Evolutionary conservation across 192 early-diverging fungal species (phyloP).

Genomic region (Mortierella claussenii): DNA sequence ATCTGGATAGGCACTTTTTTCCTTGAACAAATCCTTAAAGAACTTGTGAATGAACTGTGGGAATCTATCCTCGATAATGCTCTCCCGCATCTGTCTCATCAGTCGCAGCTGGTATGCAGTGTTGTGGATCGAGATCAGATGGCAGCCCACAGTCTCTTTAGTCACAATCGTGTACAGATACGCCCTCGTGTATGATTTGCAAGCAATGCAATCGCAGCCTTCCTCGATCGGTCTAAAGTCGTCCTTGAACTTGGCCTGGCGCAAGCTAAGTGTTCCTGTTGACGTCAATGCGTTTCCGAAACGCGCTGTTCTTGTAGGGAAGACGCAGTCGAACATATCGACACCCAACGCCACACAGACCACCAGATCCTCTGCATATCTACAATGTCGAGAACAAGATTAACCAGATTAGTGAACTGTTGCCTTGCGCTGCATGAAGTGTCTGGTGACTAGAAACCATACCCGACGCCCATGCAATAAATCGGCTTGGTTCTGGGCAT

Average conservation of each 20-base stretch:
- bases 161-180: conserved; percentile 76
- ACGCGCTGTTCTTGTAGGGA: conserved; percentile 88
- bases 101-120: conserved; percentile 86
- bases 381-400: too few relatives aligned
- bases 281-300: conserved; percentile 88
- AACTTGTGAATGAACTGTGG: conserved; percentile 77
- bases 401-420: too few relatives aligned
- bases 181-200: conserved; percentile 77
- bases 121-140: conserved; percentile 86
- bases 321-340: conserved; percentile 94
- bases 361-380: conserved; percentile 84
- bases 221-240: conserved; percentile 81
- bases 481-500: conserved; percentile 85
- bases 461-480: conserved; percentile 94
- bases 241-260: conserved; percentile 65
- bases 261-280: conserved; percentile 73
- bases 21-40: conserved; percentile 72
- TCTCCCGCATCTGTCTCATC: conserved; percentile 80
- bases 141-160: conserved; percentile 83
- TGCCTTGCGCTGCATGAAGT: not conserved
- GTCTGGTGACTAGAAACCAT: conserved; percentile 3
- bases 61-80: conserved; percentile 75
- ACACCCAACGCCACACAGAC: conserved; percentile 89
- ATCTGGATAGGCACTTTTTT: conserved; percentile 68
- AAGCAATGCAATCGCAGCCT: conserved; percentile 81